Conservation (phyloP, 768 basidiomycete species). For the Suillus fuscotomentosus region DNA sequence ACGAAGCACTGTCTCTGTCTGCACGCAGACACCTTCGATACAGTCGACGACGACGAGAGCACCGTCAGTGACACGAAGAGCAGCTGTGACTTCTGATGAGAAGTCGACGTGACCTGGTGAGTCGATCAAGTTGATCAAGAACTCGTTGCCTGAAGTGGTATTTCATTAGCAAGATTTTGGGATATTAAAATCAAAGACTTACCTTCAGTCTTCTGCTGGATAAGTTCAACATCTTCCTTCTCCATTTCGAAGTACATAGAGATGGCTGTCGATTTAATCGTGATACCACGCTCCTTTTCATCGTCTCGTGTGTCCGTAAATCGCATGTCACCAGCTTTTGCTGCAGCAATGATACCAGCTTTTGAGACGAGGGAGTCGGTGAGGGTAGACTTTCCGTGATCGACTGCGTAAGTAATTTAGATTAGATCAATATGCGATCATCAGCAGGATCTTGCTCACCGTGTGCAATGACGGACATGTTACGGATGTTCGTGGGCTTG, state of each 20-base stretch:
- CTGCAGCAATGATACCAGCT: conserved; percentile 95
- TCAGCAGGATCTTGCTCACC: conserved; percentile 46
- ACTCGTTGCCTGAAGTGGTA: conserved; percentile 68
- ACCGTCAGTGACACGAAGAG: conserved; percentile 99
- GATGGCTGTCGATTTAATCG: conserved; percentile 99
- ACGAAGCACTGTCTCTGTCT: conserved; percentile 98
- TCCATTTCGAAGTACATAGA: conserved; percentile 98
- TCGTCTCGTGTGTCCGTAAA: conserved; percentile 97
- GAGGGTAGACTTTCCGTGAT: conserved; percentile 99
- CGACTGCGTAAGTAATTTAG: conserved; percentile 55
- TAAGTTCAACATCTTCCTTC: conserved; percentile 81
- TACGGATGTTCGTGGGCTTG: conserved; percentile 87
- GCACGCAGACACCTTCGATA: conserved; percentile 99
- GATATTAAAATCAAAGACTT: conserved; percentile 23
- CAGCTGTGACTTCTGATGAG: conserved; percentile 99
- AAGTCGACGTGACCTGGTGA: conserved; percentile 99
- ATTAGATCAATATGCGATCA: conserved; percentile 17
- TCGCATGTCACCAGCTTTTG: conserved; percentile 95
- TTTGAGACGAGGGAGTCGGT: conserved; percentile 99
- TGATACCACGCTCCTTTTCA: conserved; percentile 99
- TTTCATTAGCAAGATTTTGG: conserved; percentile 11
- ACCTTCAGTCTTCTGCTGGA: conserved; percentile 96
- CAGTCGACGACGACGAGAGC: conserved; percentile 99
- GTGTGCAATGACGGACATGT: conserved; percentile 93
- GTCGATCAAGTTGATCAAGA: conserved; percentile 99